Evolutionary conservation across 345 rosid genomes (phyloP), one percentile per base, ranked within the genome.

Genomic region (Mercurialis annua): DNA sequence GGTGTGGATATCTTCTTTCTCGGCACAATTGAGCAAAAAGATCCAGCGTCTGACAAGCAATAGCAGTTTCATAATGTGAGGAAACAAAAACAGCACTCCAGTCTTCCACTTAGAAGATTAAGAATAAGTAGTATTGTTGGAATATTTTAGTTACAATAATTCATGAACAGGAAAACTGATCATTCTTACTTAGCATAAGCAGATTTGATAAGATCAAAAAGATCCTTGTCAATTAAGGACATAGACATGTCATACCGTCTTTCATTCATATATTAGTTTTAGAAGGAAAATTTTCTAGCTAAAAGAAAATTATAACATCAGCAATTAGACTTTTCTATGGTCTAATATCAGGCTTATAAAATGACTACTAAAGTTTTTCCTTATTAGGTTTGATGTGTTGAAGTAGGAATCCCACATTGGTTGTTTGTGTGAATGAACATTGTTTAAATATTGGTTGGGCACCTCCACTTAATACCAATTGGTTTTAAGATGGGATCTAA

Each of bases 1-100:
- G 71, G 78, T 78, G 82, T 1, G 99, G 97, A 78, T 94, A 94
- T 79, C 95, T 85, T 83, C 97, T 89, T 82, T 94, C 99, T 59
- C 96, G 97, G 62, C 99, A 94, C 66, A 94, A 71, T 84, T 91
- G 99, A 67, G 93, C 90, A 72, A 94, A 94, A 49, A 94, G 96
- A 76, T 94, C 99, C 86, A 94, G 78, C 27, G 99, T 94, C 99
- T 94, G 82, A 57, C 62, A 55, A 79, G 70, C 74, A 26, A 73
- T 21, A 48, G 56, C 34, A 12, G 30, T 18, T 61, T 27, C 27
- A 18, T 17, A 48, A 2, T 17, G 40, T 52, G 47, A 62, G 65
- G n/a, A 50, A 34, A 6, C 27, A 42, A 72, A 47, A 57, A 10
- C 26, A 53, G 58, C 58, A 64, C 21, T 44, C n/a, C 59, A 49